phyloP scores from a whole-genome alignment of 2,329 filamentous ascomycete species.

The Exophiala lecanii-corni region DNA sequence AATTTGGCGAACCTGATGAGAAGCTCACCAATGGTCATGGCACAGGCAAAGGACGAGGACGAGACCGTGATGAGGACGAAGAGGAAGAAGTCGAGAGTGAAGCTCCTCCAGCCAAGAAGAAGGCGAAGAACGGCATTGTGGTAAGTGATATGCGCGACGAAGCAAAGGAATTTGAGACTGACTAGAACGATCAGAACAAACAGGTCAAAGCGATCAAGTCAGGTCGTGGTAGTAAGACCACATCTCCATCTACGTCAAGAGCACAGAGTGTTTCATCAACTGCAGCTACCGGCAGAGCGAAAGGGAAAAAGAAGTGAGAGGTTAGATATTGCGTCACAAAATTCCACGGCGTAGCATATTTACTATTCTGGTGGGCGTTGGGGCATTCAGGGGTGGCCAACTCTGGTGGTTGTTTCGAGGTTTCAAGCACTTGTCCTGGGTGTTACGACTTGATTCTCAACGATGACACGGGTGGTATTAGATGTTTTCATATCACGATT shows the following conservation, averaged over 20 bases:
- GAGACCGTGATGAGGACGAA: conserved; percentile 65
- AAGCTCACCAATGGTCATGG: conserved; percentile 54
- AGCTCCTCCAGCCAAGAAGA: conserved; percentile 87
- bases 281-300: conserved; percentile 47
- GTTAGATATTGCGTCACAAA: not conserved
- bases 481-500: no score
- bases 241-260: conserved; percentile 71
- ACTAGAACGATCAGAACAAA: conserved; percentile 69
- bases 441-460: no score
- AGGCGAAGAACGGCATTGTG: conserved; percentile 75
- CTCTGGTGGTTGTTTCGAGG: no score
- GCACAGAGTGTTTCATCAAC: conserved; percentile 84
- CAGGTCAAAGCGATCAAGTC: conserved; percentile 83
- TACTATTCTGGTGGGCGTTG: no score
- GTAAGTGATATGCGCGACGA: conserved; percentile 47
- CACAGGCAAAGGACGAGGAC: conserved; percentile 61
- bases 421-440: no score
- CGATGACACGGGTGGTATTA: no score
- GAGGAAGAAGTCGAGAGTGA: conserved; percentile 80
- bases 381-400: no score
- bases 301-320: conserved; percentile 46
- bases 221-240: conserved; percentile 42
- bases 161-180: conserved; percentile 4
- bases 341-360: no score
- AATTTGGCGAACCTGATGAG: conserved; percentile 69